Percentiles rank a stretch among this genome's conserved stretches.
phyloP scores from a whole-genome alignment of 306 rosid genomes.

The Betula pendula region DNA sequence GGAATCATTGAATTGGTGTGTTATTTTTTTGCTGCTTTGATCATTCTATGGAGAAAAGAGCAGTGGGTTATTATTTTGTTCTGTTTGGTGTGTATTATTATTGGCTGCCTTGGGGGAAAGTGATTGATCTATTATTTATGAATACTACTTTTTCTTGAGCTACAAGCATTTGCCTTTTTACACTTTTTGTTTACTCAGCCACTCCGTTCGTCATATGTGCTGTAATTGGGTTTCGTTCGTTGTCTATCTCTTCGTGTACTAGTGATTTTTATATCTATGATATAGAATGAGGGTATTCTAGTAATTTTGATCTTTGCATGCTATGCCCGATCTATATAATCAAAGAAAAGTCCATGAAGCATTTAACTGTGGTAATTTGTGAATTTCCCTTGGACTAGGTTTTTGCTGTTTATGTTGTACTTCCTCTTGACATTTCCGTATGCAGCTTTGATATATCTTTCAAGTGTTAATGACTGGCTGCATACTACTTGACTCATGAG shows the following conservation, averaged over 20 bases:
- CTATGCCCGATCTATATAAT: not conserved
- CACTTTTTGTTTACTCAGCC: not conserved
- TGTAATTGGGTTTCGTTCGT: not conserved
- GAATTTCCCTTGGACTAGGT: not conserved
- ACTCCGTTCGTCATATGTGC: not conserved
- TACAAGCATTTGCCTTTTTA: conserved; percentile 28
- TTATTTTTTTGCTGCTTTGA: conserved; percentile 30
- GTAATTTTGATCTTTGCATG: not conserved
- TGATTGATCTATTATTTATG: conserved; percentile 23
- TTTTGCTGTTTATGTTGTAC: not conserved
- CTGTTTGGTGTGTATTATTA: conserved; percentile 19
- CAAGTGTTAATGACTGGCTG: not conserved
- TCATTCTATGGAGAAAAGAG: conserved; percentile 32
- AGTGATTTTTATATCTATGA: too few relatives aligned
- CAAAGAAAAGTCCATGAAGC: not conserved
- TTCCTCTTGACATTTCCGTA: too few relatives aligned
- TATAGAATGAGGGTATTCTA: not conserved
- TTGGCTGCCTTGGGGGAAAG: conserved; percentile 26
- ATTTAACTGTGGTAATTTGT: not conserved
- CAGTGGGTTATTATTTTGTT: conserved; percentile 25
- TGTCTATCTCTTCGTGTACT: not conserved
- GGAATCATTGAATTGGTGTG: conserved; percentile 35
- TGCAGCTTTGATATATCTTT: not conserved
- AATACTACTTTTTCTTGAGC: conserved; percentile 38
- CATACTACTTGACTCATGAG: not conserved